Evolutionary conservation across 2,329 filamentous ascomycete genomes (phyloP).

Genomic region (Fusarium incarnatum): DNA sequence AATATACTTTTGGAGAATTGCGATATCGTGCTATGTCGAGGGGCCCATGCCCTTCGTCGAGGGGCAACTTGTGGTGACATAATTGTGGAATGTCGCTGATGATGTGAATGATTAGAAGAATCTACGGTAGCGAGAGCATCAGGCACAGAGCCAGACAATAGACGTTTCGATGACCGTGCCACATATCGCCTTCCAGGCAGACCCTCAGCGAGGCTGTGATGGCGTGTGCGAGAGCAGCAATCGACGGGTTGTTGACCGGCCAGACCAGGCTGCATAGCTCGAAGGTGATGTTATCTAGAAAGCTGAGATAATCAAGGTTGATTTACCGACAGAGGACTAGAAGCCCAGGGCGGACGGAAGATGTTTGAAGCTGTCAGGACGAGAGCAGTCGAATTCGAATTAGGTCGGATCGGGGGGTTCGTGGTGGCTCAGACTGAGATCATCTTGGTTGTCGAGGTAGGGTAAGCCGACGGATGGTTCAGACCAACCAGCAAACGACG

Average conservation of each 20-base stretch:
- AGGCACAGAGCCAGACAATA: constrained; percentile 35
- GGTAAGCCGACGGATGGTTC: constrained; percentile 21
- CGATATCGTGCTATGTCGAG: constrained; percentile 33
- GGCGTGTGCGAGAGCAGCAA: constrained; percentile 29
- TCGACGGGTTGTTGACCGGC: constrained; percentile 39
- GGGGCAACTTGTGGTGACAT: constrained; percentile 33
- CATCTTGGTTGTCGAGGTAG: constrained; percentile 40
- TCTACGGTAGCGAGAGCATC: constrained; percentile 33
- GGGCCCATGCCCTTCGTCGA: constrained; percentile 26
- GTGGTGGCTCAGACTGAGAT: constrained; percentile 38
- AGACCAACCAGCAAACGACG: constrained; percentile 26
- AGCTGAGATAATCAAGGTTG: constrained; percentile 19
- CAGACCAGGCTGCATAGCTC: constrained; percentile 44
- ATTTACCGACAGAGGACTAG: constrained; percentile 10
- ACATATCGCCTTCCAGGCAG: constrained; percentile 41
- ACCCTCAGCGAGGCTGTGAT: constrained; percentile 28
- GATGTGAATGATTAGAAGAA: constrained; percentile 15
- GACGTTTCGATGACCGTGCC: constrained; percentile 30
- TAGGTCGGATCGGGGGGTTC: constrained; percentile 22
- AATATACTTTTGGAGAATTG: constrained; percentile 47
- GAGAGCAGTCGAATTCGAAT: constrained; percentile 19
- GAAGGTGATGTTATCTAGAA: constrained; percentile 20
- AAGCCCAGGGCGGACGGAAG: constrained; percentile 16
- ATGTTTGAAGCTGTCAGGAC: constrained; percentile 18
- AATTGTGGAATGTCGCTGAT: constrained; percentile 20